Conservation (phyloP, 495 filamentous ascomycete genomes). For the Penicillium macrosclerotiorum region DNA sequence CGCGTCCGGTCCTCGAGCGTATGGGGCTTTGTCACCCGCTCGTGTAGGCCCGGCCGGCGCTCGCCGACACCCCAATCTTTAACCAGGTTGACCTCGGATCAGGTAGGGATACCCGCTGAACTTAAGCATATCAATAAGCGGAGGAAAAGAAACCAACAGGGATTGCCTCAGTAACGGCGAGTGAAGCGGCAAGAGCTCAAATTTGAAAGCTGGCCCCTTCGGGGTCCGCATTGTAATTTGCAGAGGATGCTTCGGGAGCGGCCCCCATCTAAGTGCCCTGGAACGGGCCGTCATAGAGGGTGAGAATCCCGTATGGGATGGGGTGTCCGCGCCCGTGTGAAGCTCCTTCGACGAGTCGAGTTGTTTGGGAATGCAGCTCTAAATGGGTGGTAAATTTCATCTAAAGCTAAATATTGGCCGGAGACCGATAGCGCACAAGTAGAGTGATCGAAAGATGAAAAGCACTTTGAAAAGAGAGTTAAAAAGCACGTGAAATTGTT, state of each 20-base stretch:
- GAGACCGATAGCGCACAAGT: conserved; percentile 74
- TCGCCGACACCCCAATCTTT: conserved; percentile 18
- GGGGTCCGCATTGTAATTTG: conserved; percentile 64
- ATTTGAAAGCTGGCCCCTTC: conserved; percentile 63
- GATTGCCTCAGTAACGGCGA: conserved; percentile 66
- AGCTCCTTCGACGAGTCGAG: conserved; percentile 46
- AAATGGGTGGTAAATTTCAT: conserved; percentile 75
- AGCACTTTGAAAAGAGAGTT: conserved; percentile 61
- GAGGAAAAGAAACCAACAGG: conserved; percentile 74
- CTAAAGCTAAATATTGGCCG: conserved; percentile 71
- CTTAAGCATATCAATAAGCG: conserved; percentile 80
- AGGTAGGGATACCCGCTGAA: conserved; percentile 71
- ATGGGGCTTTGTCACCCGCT: conserved; percentile 38
- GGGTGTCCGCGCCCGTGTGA: conserved; percentile 49
- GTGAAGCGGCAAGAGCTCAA: conserved; percentile 35
- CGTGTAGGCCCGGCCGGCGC: conserved; percentile 15
- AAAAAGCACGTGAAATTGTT: conserved; percentile 77
- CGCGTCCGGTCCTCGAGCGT: conserved; percentile 39
- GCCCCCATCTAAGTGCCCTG: conserved; percentile 57
- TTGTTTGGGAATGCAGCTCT: no score
- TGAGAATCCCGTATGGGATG: conserved; percentile 59
- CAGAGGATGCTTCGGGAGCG: conserved; percentile 60
- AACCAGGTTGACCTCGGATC: conserved; percentile 60
- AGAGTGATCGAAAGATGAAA: conserved; percentile 53
- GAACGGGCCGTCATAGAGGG: conserved; percentile 60